Conservation (phyloP, 2,329 filamentous ascomycete genomes). For the Phaeosphaeria sp. region DNA sequence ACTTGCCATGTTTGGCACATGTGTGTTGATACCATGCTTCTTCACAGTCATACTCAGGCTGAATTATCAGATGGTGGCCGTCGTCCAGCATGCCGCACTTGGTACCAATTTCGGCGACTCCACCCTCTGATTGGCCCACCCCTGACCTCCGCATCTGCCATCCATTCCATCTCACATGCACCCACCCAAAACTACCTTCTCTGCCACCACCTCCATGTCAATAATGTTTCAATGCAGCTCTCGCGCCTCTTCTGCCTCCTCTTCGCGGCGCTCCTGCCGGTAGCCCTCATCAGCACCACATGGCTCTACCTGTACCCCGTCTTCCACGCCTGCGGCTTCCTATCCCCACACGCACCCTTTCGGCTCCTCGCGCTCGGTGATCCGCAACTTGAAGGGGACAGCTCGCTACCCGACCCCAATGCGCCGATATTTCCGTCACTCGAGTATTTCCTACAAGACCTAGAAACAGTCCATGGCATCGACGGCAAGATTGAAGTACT, state of each 20-base stretch:
- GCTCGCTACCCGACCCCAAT: constrained; percentile 68
- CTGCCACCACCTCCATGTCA: not conserved
- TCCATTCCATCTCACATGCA: constrained; percentile 10
- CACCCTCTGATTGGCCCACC: constrained; percentile 5
- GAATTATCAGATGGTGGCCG: not conserved
- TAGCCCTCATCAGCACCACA: constrained; percentile 72
- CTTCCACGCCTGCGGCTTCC: constrained; percentile 81
- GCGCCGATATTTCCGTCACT: constrained; percentile 49
- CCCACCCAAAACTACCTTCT: not conserved
- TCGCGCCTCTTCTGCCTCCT: constrained; percentile 55
- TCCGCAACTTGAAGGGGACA: constrained; percentile 92
- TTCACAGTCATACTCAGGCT: no score
- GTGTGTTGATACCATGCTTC: no score
- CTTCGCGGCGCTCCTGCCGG: constrained; percentile 63
- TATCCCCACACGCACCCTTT: constrained; percentile 65
- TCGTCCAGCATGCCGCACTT: not conserved
- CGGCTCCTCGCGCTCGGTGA: constrained; percentile 87
- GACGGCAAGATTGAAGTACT: constrained; percentile 12
- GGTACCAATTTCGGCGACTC: not conserved
- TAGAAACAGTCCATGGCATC: constrained; percentile 24
- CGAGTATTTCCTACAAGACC: constrained; percentile 41
- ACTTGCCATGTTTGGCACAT: not conserved
- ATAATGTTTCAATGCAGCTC: constrained; percentile 58
- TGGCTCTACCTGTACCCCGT: constrained; percentile 90
- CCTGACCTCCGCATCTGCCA: constrained; percentile 7